Evolutionary conservation across 805 yeast genomes (phyloP), one percentile per base, ranked within the genome.

Genomic region (Candida manassasensis): DNA sequence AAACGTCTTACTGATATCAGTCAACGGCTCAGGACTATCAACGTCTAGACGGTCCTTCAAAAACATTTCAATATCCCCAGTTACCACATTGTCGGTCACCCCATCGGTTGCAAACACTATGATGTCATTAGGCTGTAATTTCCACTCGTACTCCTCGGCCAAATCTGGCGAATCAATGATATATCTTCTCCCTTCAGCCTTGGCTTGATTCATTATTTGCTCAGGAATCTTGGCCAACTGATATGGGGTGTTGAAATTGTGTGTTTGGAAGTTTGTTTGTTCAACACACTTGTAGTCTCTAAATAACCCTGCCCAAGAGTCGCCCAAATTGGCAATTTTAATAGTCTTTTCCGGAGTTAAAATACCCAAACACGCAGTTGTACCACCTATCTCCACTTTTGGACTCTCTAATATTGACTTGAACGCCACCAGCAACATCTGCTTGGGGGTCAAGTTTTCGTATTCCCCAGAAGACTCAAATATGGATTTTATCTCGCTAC

Each of bases 101-200:
- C 98, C 98, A 61, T 90, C 98, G 0, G 97, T 87, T 27, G 95
- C 94, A 52, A 90, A 80, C 34, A 93, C 55, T 3, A 90, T 74
- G 13, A 93, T 63, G 55, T 90, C 98, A 33, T 80, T 77, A 35
- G 73, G 73, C 49, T 78, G 53, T 27, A 90, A 63, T 43, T 83
- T 73, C 67, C 84, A 82, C 2, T 60, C 57, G 48, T 81, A 80
- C 36, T 65, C 71, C 44, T 83, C 94, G 0, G 93, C 84, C 41
- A 73, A 77, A 0, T 59, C 51, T 1, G 96, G 95, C 7, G 66
- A 55, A 53, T 87, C 89, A 50, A 76, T 77, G 32, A 88, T 79
- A 53, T 79, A 85, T 27, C 77, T 67, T 24, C 78, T 69, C 1
- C 82, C 80, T 35, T 70, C 72, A 29, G 55, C 52, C 42, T 67